Evolutionary conservation across 2,329 filamentous ascomycete genomes (phyloP).

Genomic region (Sporothrix pallida): DNA sequence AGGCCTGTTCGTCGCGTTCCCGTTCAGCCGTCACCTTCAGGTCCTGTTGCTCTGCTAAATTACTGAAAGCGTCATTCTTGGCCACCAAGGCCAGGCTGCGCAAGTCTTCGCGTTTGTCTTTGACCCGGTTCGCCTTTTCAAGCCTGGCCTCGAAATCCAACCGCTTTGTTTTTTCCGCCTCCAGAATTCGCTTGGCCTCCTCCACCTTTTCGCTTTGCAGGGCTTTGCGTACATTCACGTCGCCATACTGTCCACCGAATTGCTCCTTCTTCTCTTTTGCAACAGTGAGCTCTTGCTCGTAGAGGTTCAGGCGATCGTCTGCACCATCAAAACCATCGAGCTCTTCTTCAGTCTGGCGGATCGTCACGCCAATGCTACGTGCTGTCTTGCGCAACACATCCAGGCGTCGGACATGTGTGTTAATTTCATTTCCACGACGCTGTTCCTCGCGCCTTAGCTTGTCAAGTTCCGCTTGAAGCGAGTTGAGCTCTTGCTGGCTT

Average conservation of each 20-base stretch:
- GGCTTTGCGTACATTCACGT: conserved; percentile 55
- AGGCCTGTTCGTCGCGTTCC: conserved; percentile 55
- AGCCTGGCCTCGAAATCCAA: conserved; percentile 54
- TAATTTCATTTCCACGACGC: conserved; percentile 55
- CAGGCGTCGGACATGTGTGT: conserved; percentile 53
- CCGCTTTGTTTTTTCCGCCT: conserved; percentile 43
- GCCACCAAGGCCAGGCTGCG: conserved; percentile 61
- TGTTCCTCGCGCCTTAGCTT: conserved; percentile 56
- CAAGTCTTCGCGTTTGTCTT: conserved; percentile 54
- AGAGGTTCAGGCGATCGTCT: conserved; percentile 67
- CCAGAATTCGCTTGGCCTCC: conserved; percentile 47
- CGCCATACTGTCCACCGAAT: conserved; percentile 62
- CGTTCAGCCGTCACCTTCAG: conserved; percentile 53
- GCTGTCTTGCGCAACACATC: conserved; percentile 56
- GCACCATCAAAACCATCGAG: conserved; percentile 71
- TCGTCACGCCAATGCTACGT: conserved; percentile 65
- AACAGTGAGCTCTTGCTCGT: conserved; percentile 64
- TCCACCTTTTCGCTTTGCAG: conserved; percentile 54
- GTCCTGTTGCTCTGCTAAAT: conserved; percentile 55
- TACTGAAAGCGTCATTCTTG: conserved; percentile 66
- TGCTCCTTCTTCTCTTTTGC: conserved; percentile 52
- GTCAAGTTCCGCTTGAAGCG: conserved; percentile 57
- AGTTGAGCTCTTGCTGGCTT: conserved; percentile 60
- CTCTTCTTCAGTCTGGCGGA: conserved; percentile 60
- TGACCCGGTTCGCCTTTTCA: conserved; percentile 62